Conservation (phyloP, 345 rosid species). For the Hypericum perforatum region DNA sequence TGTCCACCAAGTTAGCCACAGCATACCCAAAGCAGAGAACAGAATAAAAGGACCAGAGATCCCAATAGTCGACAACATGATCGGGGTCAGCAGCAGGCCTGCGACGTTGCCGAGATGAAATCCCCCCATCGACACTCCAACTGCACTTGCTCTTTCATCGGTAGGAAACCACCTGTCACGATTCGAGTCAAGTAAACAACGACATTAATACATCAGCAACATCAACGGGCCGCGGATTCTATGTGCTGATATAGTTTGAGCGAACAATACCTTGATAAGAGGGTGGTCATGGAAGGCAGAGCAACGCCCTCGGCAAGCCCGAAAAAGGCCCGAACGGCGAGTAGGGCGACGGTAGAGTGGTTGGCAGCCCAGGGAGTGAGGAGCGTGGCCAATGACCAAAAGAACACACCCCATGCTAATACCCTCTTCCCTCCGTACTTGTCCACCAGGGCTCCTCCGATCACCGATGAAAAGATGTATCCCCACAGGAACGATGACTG, state of each 20-base stretch:
- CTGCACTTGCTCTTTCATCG: constrained; percentile 78
- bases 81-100: constrained; percentile 69
- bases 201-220: too few species aligned
- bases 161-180: constrained; percentile 68
- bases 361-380: constrained; percentile 89
- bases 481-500: constrained; percentile 98
- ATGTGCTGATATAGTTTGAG: neutral
- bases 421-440: constrained; percentile 81
- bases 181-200: too few species aligned
- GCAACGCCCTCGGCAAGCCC: constrained; percentile 97
- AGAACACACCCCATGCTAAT: constrained; percentile 72
- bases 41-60: constrained; percentile 70
- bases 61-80: constrained; percentile 61
- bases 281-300: constrained; percentile 75
- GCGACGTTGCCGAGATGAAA: constrained; percentile 88
- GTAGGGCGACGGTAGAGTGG: constrained; percentile 60
- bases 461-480: constrained; percentile 75
- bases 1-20: constrained; percentile 64
- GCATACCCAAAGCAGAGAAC: constrained; percentile 59
- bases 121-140: constrained; percentile 91
- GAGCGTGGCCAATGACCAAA: constrained; percentile 88
- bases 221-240: too few species aligned
- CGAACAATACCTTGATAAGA: constrained; percentile 58
- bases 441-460: constrained; percentile 86
- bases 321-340: constrained; percentile 69